Evolutionary conservation across 2,329 filamentous ascomycete species (phyloP), one percentile per base, ranked within the genome.

Genomic region (Venturiaceae sp.): DNA sequence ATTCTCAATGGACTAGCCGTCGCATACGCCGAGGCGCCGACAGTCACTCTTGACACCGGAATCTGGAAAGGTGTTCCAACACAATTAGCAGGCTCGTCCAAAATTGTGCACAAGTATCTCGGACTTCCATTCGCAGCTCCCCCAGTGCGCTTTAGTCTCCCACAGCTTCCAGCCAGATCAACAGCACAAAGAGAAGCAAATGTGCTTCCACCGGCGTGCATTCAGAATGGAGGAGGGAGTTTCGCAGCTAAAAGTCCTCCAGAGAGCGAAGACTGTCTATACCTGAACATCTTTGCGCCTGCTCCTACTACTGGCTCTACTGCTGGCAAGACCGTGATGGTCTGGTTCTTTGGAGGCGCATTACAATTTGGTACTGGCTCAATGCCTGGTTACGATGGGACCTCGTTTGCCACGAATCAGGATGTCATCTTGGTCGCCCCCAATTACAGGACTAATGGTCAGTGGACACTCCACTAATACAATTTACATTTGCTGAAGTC

Each of bases 401-500:
- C 68, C 16, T 68, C 68, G 33, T 68, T 73, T 32, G 71, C 71
- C n/a, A 68, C 66, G 34, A 66, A 69, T 26, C 67, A 71, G 46
- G 69, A 73, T 53, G 65, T 73, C 9, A 65, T 72, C 26, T 61
- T 72, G n/a, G 68, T 72, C 1, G 66, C 68, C 0, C 53, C 68
- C 47, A 72, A 72, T 60, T 72, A 72, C 55, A 67, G 70, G 1
- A 65, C 71, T 16, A 59, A 59, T 32, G 28, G 11, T 28, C 21
- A n/a, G 46, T 32, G 16, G 3, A 32, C 11, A 39, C 36, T 11
- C 36, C 11, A 39, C 36, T 39, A 11, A n/a, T n/a, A n/a, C n/a
- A n/a, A n/a, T n/a, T n/a, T n/a, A n/a, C n/a, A 4, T 14, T 52
- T 19, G 23, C 52, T 30, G 46, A 57, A 3, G n/a, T 32, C 9